Percentiles rank a stretch among this genome's conserved stretches.
Conservation (phyloP, 2,329 filamentous ascomycete species). For the Apiospora koreana region DNA sequence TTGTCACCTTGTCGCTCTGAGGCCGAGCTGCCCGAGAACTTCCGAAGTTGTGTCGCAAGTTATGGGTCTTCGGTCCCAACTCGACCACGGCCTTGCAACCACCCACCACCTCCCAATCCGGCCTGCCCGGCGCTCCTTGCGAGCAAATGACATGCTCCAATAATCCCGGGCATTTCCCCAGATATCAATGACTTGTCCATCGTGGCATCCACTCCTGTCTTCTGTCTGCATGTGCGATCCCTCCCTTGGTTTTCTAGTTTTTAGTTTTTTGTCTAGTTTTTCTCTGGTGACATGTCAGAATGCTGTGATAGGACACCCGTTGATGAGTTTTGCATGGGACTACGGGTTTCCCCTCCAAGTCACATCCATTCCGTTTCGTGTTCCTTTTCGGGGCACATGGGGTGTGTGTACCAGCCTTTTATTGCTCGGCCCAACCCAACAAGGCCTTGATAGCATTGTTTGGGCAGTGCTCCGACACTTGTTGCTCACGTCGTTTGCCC, state of each 20-base stretch:
- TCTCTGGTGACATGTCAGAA: not conserved
- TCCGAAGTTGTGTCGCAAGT: not conserved
- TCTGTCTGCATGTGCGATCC: not conserved
- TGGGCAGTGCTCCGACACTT: not conserved
- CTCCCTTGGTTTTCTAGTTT: not conserved
- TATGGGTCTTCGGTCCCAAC: slow-evolving; percentile 3
- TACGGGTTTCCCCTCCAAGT: not conserved
- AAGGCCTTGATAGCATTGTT: not conserved
- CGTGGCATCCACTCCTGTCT: not conserved
- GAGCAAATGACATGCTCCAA: not conserved
- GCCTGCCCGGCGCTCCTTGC: not conserved
- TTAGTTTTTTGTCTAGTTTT: not conserved
- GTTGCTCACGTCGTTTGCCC: not conserved
- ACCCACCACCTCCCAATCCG: not conserved
- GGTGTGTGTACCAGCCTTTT: no score
- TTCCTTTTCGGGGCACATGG: not conserved
- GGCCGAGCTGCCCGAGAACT: slow-evolving; percentile 1
- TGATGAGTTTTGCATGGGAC: not conserved
- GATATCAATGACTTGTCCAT: not conserved
- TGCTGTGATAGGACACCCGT: not conserved
- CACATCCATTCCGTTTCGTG: not conserved
- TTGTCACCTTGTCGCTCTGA: not conserved
- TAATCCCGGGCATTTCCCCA: not conserved
- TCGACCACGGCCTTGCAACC: not conserved
- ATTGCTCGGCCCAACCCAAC: not conserved